These are phyloP conservation scores for Raphanus sativus DNA, from an alignment of 345 rosid species.

Conservation along the genomic window DNA sequence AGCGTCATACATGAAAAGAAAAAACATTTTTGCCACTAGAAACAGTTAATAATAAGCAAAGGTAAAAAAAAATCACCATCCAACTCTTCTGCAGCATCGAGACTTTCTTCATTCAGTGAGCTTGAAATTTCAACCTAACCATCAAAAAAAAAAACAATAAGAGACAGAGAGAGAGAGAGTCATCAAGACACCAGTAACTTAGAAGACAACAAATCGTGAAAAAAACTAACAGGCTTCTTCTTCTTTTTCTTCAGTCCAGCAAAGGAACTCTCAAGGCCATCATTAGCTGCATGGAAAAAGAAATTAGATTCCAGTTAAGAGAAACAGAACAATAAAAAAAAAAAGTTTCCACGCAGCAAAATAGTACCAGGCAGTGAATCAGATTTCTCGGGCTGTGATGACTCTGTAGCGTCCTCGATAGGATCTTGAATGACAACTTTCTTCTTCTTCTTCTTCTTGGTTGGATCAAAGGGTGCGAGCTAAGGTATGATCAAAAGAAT, in stretches of 20 bases:
- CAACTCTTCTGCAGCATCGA: conserved; percentile 60
- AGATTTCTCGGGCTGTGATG: conserved; percentile 63
- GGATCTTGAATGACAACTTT: conserved; percentile 65
- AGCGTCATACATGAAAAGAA: background rate
- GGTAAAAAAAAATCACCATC: conserved; percentile 49
- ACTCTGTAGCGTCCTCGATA: conserved; percentile 62
- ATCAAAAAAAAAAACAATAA: conserved; percentile 17
- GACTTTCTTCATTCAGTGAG: conserved; percentile 60
- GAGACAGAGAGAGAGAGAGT: background rate
- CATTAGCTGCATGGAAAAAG: conserved; percentile 52
- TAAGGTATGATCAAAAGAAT: conserved; percentile 17
- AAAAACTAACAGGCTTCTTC: conserved; percentile 76
- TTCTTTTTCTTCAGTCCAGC: conserved; percentile 92
- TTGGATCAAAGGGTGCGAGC: conserved; percentile 87
- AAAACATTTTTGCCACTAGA: background rate
- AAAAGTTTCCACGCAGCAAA: background rate
- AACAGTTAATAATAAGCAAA: background rate
- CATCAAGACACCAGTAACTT: background rate
- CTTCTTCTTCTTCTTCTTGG: conserved; percentile 98
- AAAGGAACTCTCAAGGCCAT: conserved; percentile 76
- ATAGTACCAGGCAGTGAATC: conserved; percentile 62
- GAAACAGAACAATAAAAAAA: background rate
- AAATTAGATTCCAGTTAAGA: background rate
- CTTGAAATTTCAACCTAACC: conserved; percentile 62
- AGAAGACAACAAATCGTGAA: background rate